Evolutionary conservation across 2,329 filamentous ascomycete genomes (phyloP).

Genomic region (Alternaria arborescens): DNA sequence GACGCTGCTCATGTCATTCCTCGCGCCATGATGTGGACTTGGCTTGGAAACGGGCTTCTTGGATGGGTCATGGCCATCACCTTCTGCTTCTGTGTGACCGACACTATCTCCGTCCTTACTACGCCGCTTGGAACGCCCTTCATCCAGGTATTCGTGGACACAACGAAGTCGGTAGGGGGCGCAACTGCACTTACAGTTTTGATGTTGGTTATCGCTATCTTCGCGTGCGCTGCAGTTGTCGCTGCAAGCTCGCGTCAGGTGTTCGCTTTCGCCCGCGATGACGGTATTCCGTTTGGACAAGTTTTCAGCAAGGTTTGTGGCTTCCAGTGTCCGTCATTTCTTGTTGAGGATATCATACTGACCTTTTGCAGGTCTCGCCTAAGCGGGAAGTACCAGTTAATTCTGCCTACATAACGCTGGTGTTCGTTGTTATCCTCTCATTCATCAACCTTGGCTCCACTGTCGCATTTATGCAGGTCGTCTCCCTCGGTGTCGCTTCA

Average conservation of each 20-base stretch:
- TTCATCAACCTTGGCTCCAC: constrained; percentile 42
- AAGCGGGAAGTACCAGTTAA: constrained; percentile 35
- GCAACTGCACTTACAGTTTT: constrained; percentile 33
- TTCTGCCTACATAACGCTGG: constrained; percentile 29
- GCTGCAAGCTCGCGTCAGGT: constrained; percentile 37
- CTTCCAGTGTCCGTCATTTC: constrained; percentile 45
- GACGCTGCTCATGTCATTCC: constrained; percentile 41
- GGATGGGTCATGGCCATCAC: constrained; percentile 45
- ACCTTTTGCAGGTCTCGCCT: constrained; percentile 23
- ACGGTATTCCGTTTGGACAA: constrained; percentile 39
- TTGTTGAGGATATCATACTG: constrained; percentile 11
- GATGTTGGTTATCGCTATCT: constrained; percentile 30
- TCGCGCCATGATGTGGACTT: constrained; percentile 49
- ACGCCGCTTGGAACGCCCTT: constrained; percentile 29
- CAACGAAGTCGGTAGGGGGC: constrained; percentile 28
- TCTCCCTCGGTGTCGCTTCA: constrained; percentile 22
- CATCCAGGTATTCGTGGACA: constrained; percentile 37
- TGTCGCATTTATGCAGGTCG: constrained; percentile 32
- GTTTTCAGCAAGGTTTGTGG: constrained; percentile 36
- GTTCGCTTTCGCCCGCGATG: constrained; percentile 43
- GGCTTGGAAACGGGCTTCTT: constrained; percentile 47
- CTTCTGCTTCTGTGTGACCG: constrained; percentile 23
- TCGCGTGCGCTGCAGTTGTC: constrained; percentile 31
- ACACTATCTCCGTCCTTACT: constrained; percentile 21
- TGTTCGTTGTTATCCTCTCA: constrained; percentile 31